Evolutionary conservation across 352 stramenopile genomes (phyloP), one percentile per base, ranked within the genome.

Genomic region (Albugo candida): DNA sequence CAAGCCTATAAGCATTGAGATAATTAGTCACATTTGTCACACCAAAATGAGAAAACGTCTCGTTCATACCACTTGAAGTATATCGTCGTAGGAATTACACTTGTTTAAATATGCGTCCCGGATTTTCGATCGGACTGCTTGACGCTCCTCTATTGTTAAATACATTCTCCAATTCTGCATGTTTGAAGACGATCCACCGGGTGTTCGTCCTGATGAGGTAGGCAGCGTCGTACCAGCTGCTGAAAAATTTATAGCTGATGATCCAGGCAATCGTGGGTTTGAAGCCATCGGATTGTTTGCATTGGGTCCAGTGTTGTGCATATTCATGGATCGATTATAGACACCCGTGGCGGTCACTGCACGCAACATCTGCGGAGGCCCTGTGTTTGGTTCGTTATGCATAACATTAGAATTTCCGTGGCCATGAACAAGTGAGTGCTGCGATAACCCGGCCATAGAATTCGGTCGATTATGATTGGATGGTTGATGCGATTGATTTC

Each of bases 81-180:
- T 60, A 56, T 92, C 80, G 53, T 92, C 80, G 60, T 88, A 92
- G 13, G 65, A 83, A 41, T 67, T 63, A 60, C 80, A 92, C 51
- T 71, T 69, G 50, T 67, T 88, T 19, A 63, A 86, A 60, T 92
- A 92, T 5, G 80, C 80, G 47, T 89, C 75, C 4, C 70, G 67
- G 41, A 92, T 89, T 67, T 88, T 88, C 42, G 73, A 83, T 34
- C 80, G 76, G 49, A 92, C 74, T 37, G 77, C 74, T 60, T 88
- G 76, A 36, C 80, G 76, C 57, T 92, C 80, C 57, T 92, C 80
- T 53, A 92, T 87, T n/a, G 76, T 92, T 49, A 92, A 53, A 50
- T 86, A 89, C 76, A 84, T 88, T 40, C 80, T 65, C 80, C 80
- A 92, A 56, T 92, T 77, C 57, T 84, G 72, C 24, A 31, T 31